Evolutionary conservation across 1,284 basidiomycete species (phyloP), one percentile per base, ranked within the genome.

Genomic region (Trichosporon sp.): DNA sequence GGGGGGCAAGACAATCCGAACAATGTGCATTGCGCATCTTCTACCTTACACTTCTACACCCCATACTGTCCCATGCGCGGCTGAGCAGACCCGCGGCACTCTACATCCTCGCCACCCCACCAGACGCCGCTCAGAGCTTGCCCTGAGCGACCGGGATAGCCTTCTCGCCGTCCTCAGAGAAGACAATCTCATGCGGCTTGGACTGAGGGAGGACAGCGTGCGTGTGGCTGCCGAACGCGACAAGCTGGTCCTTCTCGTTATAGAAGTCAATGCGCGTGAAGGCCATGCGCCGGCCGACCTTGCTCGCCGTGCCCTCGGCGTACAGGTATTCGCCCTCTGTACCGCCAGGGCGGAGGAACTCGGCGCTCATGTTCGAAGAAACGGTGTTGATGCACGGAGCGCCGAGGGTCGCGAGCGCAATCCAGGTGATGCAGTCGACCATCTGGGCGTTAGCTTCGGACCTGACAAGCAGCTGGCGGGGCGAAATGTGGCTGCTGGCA

Each of bases 341-440:
- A 37, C 70, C 73, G 43, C 38, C 51, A 3, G 73, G 73, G 16
- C 67, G 63, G 21, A 73, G 64, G 61, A 73, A 73, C 66, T 73
- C 73, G 68, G 46, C 40, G 11, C 38, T 61, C 66, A 73, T 71
- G 70, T 73, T 73, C 12, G 68, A 70, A 51, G 38, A 68, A 10
- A 71, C 73, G 11, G 64, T 59, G n/a, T 46, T 35, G 11, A 40
- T 14, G 56, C 63, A 59, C 5, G 73, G 73, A 3, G 46, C 10
- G 32, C 70, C 73, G 46, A 71, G 68, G 12, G 70, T 70, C 14
- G 61, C 46, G 51, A 68, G 64, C 7, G 70, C 66, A 12, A 73
- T 68, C 70, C 73, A 71, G 0, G 73, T 68, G 10, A 73, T 66
- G n/a, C 37, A 21, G 73, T 73, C 73, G 31, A 73, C 70, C 35